A percentile compares a stretch with the other conserved stretches of the same genome.
These are phyloP conservation scores for Fraxinus paxiana DNA, from an alignment of 305 asterid species.

Conservation along the genomic window DNA sequence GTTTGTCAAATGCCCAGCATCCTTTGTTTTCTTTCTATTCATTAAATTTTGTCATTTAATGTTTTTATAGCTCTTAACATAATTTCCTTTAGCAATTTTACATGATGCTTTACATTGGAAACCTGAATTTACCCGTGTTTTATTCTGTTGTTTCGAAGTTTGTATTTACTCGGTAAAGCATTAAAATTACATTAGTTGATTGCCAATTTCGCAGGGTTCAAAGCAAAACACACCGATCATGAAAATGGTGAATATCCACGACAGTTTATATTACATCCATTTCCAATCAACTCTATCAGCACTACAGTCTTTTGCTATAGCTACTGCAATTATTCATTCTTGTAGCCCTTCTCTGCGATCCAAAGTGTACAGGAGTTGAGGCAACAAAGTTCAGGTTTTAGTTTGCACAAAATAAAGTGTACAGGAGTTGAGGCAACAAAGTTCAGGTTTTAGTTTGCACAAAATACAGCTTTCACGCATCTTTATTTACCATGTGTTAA, in stretches of 20 bases:
- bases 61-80: not conserved
- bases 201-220: slow-evolving; percentile 53
- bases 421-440: slow-evolving; percentile 39
- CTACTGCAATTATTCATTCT: slow-evolving; percentile 69
- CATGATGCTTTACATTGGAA: not conserved
- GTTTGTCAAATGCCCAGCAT: slow-evolving; percentile 25
- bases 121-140: not conserved
- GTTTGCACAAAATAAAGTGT: slow-evolving; percentile 29
- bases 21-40: not conserved
- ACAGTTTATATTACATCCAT: slow-evolving; percentile 60
- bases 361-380: slow-evolving; percentile 53
- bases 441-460: slow-evolving; percentile 4
- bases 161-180: not conserved
- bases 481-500: not conserved
- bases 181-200: not conserved
- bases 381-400: slow-evolving; percentile 10
- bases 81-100: not conserved
- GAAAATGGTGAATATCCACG: slow-evolving; percentile 73
- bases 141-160: not conserved
- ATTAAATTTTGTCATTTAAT: not conserved
- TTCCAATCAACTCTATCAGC: slow-evolving; percentile 67
- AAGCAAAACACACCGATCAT: slow-evolving; percentile 49
- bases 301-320: slow-evolving; percentile 75
- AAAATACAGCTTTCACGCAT: not conserved
- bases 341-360: slow-evolving; percentile 49